phyloP scores from a whole-genome alignment of 192 early-diverging fungal genomes.

The Diversispora eburnea region DNA sequence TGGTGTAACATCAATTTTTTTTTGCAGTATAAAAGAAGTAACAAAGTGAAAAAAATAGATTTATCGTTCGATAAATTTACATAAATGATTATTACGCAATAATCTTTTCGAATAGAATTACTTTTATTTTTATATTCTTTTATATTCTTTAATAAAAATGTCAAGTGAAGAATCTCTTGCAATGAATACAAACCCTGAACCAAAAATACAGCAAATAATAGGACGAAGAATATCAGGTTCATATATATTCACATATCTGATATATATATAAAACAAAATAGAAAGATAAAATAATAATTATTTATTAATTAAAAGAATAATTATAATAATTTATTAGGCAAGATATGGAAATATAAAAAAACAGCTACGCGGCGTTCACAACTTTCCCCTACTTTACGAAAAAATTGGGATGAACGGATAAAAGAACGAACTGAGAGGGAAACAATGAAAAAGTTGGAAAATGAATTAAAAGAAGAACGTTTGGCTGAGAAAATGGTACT shows the following conservation, averaged over 20 bases:
- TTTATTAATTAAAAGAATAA: background rate
- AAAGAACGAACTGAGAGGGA: constrained; percentile 41
- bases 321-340: constrained; percentile 23
- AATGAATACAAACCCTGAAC: background rate
- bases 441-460: constrained; percentile 33
- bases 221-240: constrained; percentile 4
- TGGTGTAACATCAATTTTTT: no score
- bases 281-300: background rate
- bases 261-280: no score
- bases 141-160: background rate
- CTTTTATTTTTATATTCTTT: no score
- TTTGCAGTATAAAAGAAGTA: no score
- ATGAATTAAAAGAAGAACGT: constrained; percentile 18
- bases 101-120: no score
- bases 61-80: no score
- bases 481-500: constrained; percentile 6
- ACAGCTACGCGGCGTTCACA: constrained; percentile 38
- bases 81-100: no score
- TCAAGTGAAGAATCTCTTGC: background rate
- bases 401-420: constrained; percentile 36
- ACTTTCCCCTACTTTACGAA: constrained; percentile 36
- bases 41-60: no score
- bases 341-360: constrained; percentile 44
- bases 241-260: no score
- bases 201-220: background rate